A percentile compares a stretch with the other conserved stretches of the same genome.
Conservation (phyloP, 2,329 filamentous ascomycete species). For the Aspergillus transmontanensis region DNA sequence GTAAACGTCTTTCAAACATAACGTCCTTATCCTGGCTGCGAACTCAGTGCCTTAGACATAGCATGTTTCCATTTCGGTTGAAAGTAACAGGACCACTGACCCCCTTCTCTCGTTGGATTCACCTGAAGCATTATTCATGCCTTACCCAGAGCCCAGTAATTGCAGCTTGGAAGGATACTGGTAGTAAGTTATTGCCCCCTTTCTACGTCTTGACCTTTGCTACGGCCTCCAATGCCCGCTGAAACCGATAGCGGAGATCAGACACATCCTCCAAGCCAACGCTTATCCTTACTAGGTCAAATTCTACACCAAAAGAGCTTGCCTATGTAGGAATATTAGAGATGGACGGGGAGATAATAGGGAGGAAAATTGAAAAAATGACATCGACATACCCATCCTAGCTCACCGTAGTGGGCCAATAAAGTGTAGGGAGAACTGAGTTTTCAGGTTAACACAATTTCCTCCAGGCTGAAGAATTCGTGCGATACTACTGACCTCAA, state of each 20-base stretch:
- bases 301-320: conserved; percentile 76
- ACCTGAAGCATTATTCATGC: background rate
- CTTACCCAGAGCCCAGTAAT: background rate
- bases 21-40: no score
- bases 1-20: no score
- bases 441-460: background rate
- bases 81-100: no score
- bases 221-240: conserved; percentile 67
- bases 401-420: conserved; percentile 85
- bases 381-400: conserved; percentile 73
- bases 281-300: conserved; percentile 79
- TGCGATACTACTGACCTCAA: conserved; percentile 54
- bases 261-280: conserved; percentile 82
- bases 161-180: conserved; percentile 54
- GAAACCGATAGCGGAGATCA: conserved; percentile 66
- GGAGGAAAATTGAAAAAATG: background rate
- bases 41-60: no score
- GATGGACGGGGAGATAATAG: background rate
- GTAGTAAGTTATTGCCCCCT: background rate
- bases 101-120: no score
- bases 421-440: conserved; percentile 83
- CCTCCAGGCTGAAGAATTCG: background rate
- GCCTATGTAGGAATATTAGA: conserved; percentile 50
- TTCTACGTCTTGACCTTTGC: conserved; percentile 46
- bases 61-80: no score